Percentiles rank a stretch among this genome's conserved stretches.
Conservation (phyloP, 164 flowering plant species). For the Umbellularia californica region DNA sequence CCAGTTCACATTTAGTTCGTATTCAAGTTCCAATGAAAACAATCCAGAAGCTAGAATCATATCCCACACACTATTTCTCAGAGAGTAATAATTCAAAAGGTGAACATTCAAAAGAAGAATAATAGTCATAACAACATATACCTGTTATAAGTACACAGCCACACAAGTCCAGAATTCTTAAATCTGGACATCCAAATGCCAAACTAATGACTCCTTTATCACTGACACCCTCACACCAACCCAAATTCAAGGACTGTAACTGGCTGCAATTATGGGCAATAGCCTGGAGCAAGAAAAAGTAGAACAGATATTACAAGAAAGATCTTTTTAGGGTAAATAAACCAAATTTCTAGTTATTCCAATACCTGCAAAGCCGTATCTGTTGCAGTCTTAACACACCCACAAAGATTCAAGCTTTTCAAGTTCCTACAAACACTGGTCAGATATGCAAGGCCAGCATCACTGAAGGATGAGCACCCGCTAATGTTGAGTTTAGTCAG, state of each 20-base stretch:
- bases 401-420: conserved; percentile 76
- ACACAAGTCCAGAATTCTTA: conserved; percentile 77
- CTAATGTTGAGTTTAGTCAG: conserved; percentile 84
- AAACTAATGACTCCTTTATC: conserved; percentile 81
- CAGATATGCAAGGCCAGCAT: conserved; percentile 54
- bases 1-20: too few relatives aligned
- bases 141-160: conserved; percentile 91
- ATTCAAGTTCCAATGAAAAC: too few relatives aligned
- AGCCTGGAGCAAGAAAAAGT: conserved; percentile 44
- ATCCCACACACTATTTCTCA: too few relatives aligned
- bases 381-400: conserved; percentile 76
- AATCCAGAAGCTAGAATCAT: too few relatives aligned
- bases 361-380: conserved; percentile 66
- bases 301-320: not conserved
- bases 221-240: conserved; percentile 83
- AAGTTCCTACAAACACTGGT: conserved; percentile 50
- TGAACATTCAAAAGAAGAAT: too few relatives aligned
- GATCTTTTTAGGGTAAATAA: not conserved
- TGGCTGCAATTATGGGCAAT: conserved; percentile 65
- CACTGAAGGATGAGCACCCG: conserved; percentile 81
- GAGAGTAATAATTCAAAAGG: too few relatives aligned
- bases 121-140: not conserved
- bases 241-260: conserved; percentile 68
- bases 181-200: conserved; percentile 86
- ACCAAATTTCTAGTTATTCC: not conserved